Evolutionary conservation across 306 rosid species (phyloP), one percentile per base, ranked within the genome.

Genomic region (Begonia fuchsioides): DNA sequence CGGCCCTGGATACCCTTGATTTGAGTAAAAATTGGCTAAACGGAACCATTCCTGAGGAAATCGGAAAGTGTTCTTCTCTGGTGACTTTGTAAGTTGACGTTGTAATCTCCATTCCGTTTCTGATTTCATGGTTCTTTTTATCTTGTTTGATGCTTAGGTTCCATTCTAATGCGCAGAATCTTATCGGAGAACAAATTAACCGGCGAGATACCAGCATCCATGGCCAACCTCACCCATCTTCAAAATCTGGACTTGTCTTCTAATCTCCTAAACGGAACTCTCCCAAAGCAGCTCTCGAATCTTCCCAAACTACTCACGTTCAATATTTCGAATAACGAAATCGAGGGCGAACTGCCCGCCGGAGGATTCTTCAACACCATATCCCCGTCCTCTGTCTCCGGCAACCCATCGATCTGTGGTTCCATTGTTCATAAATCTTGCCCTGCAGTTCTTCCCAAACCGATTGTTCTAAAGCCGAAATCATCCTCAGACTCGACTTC

Each of bases 291-390:
- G 64, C 64, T 92, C 69, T 83, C 86, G 59, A 79, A 92, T 68
- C 95, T 92, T 60, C 83, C 93, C 55, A 80, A 68, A 62, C 87
- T 92, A 53, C 2, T 79, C 32, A 46, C 77, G 65, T 92, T 92
- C 63, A 92, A 92, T 64, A 59, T 92, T 55, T 92, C 98, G 60
- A 94, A 85, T 70, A 92, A 92, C 82, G 80, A 85, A 60, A 80
- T 92, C 20, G 76, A 70, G 56, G 98, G 98, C 9, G 98, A 92
- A 65, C 76, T 92, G 32, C 98, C 98, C 0, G 77, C 87, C 0
- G 94, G 98, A 52, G 70, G 81, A 60, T 85, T 85, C 59, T 92
- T 92, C 81, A 92, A 92, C 67, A 92, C 94, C 60, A 85, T 92
- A 41, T 61, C 81, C 2, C 86, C 96, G 26, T 79, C 66, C 47